Base-by-base conservation (phyloP, 2,329 filamentous ascomycete species). In the Pseudopyricularia cyperi region DNA sequence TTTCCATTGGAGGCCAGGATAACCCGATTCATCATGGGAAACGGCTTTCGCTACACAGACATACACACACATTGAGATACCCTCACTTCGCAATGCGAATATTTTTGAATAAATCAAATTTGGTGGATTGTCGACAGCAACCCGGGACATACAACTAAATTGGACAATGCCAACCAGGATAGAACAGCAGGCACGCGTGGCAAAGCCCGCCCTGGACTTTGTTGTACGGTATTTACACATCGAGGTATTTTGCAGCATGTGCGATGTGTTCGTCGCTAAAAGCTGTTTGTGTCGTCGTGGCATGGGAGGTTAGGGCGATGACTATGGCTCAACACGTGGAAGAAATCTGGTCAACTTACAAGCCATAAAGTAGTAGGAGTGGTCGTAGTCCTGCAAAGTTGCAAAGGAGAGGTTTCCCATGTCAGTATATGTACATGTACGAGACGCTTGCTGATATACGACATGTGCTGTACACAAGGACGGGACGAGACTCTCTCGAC, bases 351-450 rank as follows among this genome's bases (percentile, higher is more conserved):
- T 30, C 5, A 17, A 46, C 49, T 33, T 24, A 51, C 49, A 51
- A 14, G 90, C 84, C 74, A 98, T 94, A 69, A 95, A 96, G 70
- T 82, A 98, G 72, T 98, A 98, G 56, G 89, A 95, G 71, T 98
- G 93, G 67, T 98, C 93, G 65, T 98, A 97, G 56, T 83, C 89
- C 71, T 87, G 63, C 5, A n/a, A 30, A 15, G 30, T 50, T 12
- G 34, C 28, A 17, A 11, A 17, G 14, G 37, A 42, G 17, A 3
- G 14, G 14, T 19, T 4, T 22, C 1, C n/a, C n/a, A 19, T 30
- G 11, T 24, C n/a, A 35, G 39, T 24, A 28, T 44, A n/a, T n/a
- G n/a, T n/a, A n/a, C n/a, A n/a, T n/a, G n/a, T n/a, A n/a, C n/a
- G n/a, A n/a, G n/a, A n/a, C n/a, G n/a, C n/a, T n/a, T n/a, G n/a